Conservation (phyloP, 2,329 filamentous ascomycete genomes). For the Venturia asperata region DNA sequence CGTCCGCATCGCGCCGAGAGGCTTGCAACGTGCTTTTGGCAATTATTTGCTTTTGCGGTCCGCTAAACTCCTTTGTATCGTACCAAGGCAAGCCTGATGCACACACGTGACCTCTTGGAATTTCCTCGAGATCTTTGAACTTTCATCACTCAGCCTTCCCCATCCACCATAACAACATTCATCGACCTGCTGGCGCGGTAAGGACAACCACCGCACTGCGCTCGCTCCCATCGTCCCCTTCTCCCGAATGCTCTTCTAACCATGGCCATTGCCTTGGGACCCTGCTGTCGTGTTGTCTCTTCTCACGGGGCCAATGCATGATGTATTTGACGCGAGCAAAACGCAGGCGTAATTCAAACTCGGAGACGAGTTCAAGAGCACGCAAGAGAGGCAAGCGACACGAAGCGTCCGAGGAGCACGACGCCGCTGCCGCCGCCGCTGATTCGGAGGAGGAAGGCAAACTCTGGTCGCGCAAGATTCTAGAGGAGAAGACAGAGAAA, state of each 20-base stretch:
- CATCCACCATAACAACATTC: neutral
- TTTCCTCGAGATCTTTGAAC: neutral
- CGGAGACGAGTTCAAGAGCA: conserved; percentile 8
- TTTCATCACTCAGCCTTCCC: conserved; percentile 10
- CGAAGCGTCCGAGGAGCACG: conserved; percentile 8
- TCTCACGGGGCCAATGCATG: conserved; percentile 11
- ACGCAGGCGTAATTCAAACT: conserved; percentile 12
- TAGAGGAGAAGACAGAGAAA: conserved; percentile 6
- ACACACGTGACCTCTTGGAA: neutral
- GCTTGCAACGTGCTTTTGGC: conserved; percentile 9
- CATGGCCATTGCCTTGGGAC: conserved; percentile 7
- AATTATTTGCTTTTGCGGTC: neutral
- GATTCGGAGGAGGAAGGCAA: conserved; percentile 12
- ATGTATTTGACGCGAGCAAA: conserved; percentile 15
- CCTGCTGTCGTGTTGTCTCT: conserved; percentile 10
- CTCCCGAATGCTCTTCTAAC: neutral
- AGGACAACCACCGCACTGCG: neutral
- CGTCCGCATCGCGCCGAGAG: neutral
- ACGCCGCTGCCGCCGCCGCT: conserved; percentile 1
- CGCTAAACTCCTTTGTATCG: neutral
- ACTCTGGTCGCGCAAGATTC: conserved; percentile 14
- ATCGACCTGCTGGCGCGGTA: neutral
- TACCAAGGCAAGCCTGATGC: neutral
- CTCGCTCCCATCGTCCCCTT: neutral
- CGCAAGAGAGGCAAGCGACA: conserved; percentile 8